Percentiles rank a stretch among this genome's conserved stretches.
Conservation (phyloP, 2,329 filamentous ascomycete genomes). For the Scedosporium minutisporum region DNA sequence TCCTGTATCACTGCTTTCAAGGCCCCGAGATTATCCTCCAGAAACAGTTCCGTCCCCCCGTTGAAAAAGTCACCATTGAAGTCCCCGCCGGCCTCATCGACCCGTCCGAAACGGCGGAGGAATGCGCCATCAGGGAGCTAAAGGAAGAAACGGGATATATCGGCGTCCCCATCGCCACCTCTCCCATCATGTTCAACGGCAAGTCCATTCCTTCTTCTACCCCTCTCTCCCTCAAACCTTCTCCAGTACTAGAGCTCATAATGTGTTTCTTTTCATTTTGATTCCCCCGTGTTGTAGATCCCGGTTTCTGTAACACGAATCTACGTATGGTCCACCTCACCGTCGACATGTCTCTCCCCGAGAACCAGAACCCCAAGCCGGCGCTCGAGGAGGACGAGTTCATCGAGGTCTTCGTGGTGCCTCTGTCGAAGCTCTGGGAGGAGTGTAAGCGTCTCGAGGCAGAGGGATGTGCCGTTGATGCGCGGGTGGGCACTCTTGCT, state of each 20-base stretch:
- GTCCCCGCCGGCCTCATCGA: constrained; percentile 57
- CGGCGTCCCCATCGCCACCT: constrained; percentile 43
- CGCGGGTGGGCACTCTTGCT: constrained; percentile 65
- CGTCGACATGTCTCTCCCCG: constrained; percentile 58
- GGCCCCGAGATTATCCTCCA: constrained; percentile 50
- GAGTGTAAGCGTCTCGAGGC: constrained; percentile 58
- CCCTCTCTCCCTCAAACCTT: background rate
- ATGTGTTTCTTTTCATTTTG: background rate
- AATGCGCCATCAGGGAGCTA: constrained; percentile 54
- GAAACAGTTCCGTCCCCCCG: constrained; percentile 57
- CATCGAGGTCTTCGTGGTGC: constrained; percentile 68
- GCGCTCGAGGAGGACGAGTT: constrained; percentile 72
- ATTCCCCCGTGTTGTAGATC: constrained; percentile 27
- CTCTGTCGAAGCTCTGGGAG: constrained; percentile 52
- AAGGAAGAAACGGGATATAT: constrained; percentile 60
- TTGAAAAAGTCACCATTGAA: constrained; percentile 51
- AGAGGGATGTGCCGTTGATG: constrained; percentile 70
- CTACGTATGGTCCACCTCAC: constrained; percentile 62
- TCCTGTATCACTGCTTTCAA: constrained; percentile 8
- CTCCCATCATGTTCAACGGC: constrained; percentile 57
- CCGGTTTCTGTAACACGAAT: constrained; percentile 59
- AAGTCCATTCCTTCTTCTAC: constrained; percentile 3
- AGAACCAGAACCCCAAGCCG: constrained; percentile 60
- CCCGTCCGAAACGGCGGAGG: constrained; percentile 48
- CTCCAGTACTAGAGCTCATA: background rate